phyloP scores from a whole-genome alignment of 2,329 filamentous ascomycete species.

The Scedosporium dehoogii region DNA sequence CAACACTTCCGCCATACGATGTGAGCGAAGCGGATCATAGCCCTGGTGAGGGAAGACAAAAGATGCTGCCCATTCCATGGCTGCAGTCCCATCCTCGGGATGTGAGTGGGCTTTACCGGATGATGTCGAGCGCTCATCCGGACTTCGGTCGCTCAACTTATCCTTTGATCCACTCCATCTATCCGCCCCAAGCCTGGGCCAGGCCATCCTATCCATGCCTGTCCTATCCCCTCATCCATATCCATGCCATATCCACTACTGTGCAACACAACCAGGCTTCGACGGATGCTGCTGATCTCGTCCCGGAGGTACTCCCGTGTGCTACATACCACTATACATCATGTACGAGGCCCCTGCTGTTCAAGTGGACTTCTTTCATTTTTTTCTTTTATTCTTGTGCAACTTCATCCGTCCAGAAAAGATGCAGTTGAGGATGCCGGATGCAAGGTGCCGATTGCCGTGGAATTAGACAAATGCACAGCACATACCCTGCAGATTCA shows the following conservation, averaged over 20 bases:
- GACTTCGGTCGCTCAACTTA: background rate
- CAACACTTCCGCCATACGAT: too few species aligned
- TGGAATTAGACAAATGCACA: background rate
- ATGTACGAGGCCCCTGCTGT: background rate
- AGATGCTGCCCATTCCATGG: too few species aligned
- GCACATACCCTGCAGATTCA: slow-evolving; percentile 1
- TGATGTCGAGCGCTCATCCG: background rate
- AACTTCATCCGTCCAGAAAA: background rate
- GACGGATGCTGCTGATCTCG: background rate
- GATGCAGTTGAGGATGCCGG: slow-evolving; percentile 1
- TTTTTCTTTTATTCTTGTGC: background rate
- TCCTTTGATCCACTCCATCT: background rate
- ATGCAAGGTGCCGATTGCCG: slow-evolving; percentile 2
- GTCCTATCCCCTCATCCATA: background rate
- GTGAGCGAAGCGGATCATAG: too few species aligned
- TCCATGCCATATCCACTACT: background rate
- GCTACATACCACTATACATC: background rate
- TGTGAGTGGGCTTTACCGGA: too few species aligned
- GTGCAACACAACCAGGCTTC: background rate
- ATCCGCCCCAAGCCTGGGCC: background rate
- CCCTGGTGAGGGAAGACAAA: too few species aligned
- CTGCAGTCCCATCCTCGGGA: too few species aligned
- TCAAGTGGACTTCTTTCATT: background rate
- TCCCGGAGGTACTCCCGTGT: background rate
- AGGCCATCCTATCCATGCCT: background rate